Conservation (phyloP, 2,329 filamentous ascomycete genomes). For the Claviceps capensis region DNA sequence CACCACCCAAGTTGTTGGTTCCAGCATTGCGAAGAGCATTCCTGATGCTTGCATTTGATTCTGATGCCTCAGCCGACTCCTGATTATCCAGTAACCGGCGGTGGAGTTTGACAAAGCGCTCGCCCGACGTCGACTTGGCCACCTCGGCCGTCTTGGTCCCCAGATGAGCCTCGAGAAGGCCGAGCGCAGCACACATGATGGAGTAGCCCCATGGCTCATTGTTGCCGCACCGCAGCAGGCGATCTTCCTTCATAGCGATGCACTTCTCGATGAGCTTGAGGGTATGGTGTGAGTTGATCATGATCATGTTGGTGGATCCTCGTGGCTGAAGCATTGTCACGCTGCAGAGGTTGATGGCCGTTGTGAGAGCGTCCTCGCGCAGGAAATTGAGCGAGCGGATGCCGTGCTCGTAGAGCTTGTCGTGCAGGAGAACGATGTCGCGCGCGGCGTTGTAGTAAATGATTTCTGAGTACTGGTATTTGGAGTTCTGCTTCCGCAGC, state of each 20-base stretch:
- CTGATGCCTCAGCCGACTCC: conserved; percentile 26
- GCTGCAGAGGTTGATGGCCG: conserved; percentile 47
- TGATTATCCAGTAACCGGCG: conserved; percentile 43
- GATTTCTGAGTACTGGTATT: conserved; percentile 49
- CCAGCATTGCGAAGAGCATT: neutral
- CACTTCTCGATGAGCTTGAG: conserved; percentile 48
- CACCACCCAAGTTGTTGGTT: conserved; percentile 9
- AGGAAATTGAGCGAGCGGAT: conserved; percentile 46
- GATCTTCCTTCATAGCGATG: conserved; percentile 46
- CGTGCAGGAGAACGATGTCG: conserved; percentile 47
- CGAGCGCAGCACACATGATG: conserved; percentile 47
- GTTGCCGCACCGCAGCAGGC: conserved; percentile 46
- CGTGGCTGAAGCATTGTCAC: conserved; percentile 47
- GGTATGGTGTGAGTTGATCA: conserved; percentile 47
- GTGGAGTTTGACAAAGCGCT: conserved; percentile 45
- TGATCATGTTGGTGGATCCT: conserved; percentile 46
- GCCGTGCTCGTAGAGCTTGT: conserved; percentile 44
- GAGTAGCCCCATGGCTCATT: conserved; percentile 52
- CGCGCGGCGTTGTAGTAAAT: conserved; percentile 50
- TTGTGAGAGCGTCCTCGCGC: conserved; percentile 44
- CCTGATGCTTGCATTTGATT: neutral
- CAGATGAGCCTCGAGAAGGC: conserved; percentile 44
- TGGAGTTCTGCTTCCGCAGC: conserved; percentile 43
- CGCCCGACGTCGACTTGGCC: conserved; percentile 44
- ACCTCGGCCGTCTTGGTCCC: conserved; percentile 41